Evolutionary conservation across 2,329 filamentous ascomycete genomes (phyloP).

Genomic region (Diaporthe capsici): DNA sequence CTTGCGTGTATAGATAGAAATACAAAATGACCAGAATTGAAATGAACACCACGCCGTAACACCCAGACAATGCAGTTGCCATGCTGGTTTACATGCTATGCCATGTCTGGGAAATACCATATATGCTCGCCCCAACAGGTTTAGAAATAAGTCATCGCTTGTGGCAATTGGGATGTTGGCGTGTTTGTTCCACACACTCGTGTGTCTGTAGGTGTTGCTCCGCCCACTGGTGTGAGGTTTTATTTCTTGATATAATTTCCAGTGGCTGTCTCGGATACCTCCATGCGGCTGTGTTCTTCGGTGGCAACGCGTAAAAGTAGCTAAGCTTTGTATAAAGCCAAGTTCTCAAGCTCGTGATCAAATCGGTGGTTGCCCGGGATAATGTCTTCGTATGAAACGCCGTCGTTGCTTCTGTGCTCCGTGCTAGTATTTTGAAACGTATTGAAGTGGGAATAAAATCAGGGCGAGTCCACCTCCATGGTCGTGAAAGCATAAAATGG

Average conservation of each 20-base stretch:
- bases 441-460: background rate
- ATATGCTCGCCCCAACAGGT: background rate
- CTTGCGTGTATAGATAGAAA: background rate
- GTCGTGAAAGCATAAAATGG: constrained; percentile 67
- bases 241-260: background rate
- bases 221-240: background rate
- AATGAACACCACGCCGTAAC: background rate
- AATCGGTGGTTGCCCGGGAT: constrained; percentile 29
- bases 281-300: background rate
- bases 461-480: constrained; percentile 64
- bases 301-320: background rate
- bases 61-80: constrained; percentile 3
- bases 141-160: background rate
- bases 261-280: background rate
- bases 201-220: background rate
- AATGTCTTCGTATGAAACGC: constrained; percentile 8
- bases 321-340: background rate
- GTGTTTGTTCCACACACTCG: background rate
- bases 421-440: background rate
- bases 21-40: background rate
- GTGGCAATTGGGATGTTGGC: background rate
- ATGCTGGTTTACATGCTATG: constrained; percentile 23
- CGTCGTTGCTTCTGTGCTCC: constrained; percentile 9
- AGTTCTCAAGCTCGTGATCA: background rate
- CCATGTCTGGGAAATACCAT: constrained; percentile 15